phyloP scores from a whole-genome alignment of 2,329 filamentous ascomycete genomes.

The Calonectria leucothoes region DNA sequence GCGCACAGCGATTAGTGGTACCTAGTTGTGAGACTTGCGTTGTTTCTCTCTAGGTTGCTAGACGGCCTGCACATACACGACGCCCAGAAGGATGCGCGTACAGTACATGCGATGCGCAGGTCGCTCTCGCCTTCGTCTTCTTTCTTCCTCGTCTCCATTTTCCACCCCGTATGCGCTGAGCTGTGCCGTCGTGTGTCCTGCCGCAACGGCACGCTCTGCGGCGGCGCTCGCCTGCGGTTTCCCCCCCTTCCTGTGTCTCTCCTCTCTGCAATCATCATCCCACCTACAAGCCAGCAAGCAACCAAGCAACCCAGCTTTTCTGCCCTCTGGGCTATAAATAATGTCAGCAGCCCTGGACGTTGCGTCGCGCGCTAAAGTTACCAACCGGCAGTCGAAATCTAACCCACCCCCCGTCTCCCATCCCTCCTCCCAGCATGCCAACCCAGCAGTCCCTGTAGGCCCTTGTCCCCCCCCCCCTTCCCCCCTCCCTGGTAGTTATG shows the following conservation, averaged over 20 bases:
- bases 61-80: conserved; percentile 1
- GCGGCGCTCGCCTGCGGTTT: background rate
- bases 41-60: background rate
- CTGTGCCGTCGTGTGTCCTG: background rate
- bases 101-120: background rate
- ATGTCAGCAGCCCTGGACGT: background rate
- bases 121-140: background rate
- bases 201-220: background rate
- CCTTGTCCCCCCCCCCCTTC: background rate
- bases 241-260: background rate
- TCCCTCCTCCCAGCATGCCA: background rate
- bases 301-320: no score
- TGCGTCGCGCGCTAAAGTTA: background rate
- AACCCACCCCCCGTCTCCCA: background rate
- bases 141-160: background rate
- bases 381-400: background rate
- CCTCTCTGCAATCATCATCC: background rate
- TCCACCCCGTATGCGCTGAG: background rate
- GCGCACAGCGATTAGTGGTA: background rate
- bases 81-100: background rate
- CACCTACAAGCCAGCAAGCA: background rate
- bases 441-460: background rate
- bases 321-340: background rate
- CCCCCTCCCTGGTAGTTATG: background rate
- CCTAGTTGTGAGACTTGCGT: conserved; percentile 5